Percentiles rank a stretch among this genome's conserved stretches.
Evolutionary conservation across 805 yeast genomes (phyloP).

Genomic region (Wickerhamiella lipophila): DNA sequence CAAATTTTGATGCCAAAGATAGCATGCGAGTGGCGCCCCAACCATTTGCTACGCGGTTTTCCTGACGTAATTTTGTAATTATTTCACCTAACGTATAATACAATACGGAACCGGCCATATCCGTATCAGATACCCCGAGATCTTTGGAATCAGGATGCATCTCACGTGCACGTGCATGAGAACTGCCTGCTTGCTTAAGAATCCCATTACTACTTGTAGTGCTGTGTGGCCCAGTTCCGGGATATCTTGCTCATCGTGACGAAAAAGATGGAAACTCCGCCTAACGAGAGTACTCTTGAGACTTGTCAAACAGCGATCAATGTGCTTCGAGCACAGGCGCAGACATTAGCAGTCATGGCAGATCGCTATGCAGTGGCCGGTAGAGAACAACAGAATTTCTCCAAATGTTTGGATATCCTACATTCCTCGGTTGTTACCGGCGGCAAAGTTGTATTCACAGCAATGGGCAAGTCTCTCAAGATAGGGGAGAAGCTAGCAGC

Average conservation of each 20-base stretch:
- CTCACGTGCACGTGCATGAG: slow-evolving; percentile 3
- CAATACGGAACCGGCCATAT: too few species aligned
- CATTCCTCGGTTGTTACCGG: slow-evolving; percentile 34
- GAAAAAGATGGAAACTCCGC: slow-evolving; percentile 8
- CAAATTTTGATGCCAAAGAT: background rate
- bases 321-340: slow-evolving; percentile 29
- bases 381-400: slow-evolving; percentile 22
- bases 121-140: too few species aligned
- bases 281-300: background rate
- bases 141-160: background rate
- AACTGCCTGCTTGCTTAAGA: background rate
- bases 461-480: slow-evolving; percentile 76
- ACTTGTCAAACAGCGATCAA: slow-evolving; percentile 26
- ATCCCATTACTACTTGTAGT: background rate
- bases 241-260: too few species aligned
- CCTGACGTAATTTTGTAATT: too few species aligned
- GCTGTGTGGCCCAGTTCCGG: too few species aligned
- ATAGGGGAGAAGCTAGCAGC: slow-evolving; percentile 71
- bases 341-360: slow-evolving; percentile 27
- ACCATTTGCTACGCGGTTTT: too few species aligned
- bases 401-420: slow-evolving; percentile 25
- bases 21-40: too few species aligned
- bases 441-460: slow-evolving; percentile 65
- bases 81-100: too few species aligned
- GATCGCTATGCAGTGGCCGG: slow-evolving; percentile 21